Percentiles rank a stretch among this genome's conserved stretches.
Conservation (phyloP, 2,329 filamentous ascomycete species). For the Penicillium sp. region DNA sequence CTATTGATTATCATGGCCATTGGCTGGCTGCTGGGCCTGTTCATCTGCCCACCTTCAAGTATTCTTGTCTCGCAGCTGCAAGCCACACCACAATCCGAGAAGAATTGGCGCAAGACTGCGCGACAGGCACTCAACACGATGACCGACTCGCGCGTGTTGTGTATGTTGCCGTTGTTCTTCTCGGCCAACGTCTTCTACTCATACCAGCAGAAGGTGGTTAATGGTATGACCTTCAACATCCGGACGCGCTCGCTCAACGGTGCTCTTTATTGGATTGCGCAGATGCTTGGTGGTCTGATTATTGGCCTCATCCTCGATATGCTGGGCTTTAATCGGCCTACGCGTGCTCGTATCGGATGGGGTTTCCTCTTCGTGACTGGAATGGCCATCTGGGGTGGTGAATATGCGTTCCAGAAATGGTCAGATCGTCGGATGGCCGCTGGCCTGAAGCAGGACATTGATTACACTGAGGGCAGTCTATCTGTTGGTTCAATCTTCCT, state of each 20-base stretch:
- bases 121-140: conserved; percentile 47
- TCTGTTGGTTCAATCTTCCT: conserved; percentile 70
- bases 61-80: conserved; percentile 50
- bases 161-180: conserved; percentile 62
- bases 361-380: conserved; percentile 55
- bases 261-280: conserved; percentile 62
- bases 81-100: conserved; percentile 47
- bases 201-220: conserved; percentile 64
- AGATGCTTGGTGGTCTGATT: conserved; percentile 61
- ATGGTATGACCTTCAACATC: conserved; percentile 61
- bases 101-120: conserved; percentile 43
- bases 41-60: conserved; percentile 57
- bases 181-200: conserved; percentile 63
- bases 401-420: conserved; percentile 69
- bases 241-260: conserved; percentile 63
- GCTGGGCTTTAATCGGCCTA: conserved; percentile 50
- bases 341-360: conserved; percentile 57
- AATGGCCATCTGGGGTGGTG: conserved; percentile 64
- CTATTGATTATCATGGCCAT: conserved; percentile 57
- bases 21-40: conserved; percentile 56
- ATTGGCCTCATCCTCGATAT: conserved; percentile 50
- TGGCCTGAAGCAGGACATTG: conserved; percentile 54
- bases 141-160: conserved; percentile 53
- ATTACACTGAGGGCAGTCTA: conserved; percentile 55
- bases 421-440: conserved; percentile 53